Conservation (phyloP, 1,284 basidiomycete species). For the Inonotus hispidus region DNA sequence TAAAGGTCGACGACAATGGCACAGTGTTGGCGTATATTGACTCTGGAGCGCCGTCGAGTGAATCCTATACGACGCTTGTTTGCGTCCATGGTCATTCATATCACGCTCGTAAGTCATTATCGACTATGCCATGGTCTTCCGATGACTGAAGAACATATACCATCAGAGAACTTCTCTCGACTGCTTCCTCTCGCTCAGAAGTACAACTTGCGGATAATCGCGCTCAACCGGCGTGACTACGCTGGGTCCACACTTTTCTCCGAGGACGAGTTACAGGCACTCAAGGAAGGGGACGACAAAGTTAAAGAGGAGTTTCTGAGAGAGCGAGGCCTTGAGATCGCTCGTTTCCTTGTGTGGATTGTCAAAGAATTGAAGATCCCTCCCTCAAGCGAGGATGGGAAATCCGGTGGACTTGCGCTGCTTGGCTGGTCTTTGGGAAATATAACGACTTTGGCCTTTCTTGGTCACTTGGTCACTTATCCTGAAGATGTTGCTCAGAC, state of each 20-base stretch:
- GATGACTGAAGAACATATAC: not conserved
- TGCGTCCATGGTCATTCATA: slow-evolving; percentile 12
- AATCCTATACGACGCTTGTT: slow-evolving; percentile 11
- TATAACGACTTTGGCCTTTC: slow-evolving; percentile 13
- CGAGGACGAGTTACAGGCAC: slow-evolving; percentile 5
- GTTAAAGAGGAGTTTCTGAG: slow-evolving; percentile 7
- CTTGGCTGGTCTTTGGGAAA: slow-evolving; percentile 18
- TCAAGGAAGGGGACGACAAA: not conserved
- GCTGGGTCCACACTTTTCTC: slow-evolving; percentile 18
- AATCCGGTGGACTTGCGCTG: slow-evolving; percentile 11
- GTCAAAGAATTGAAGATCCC: slow-evolving; percentile 10
- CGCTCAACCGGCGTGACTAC: slow-evolving; percentile 20
- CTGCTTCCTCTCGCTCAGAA: slow-evolving; percentile 7
- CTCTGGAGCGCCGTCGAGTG: slow-evolving; percentile 1
- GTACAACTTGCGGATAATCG: slow-evolving; percentile 14
- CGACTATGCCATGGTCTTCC: not conserved
- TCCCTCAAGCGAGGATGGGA: not conserved
- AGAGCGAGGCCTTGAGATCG: slow-evolving; percentile 14
- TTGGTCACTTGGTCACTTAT: not conserved
- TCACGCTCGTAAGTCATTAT: slow-evolving; percentile 7
- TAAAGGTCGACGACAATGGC: not conserved
- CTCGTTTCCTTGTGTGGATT: slow-evolving; percentile 16
- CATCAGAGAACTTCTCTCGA: slow-evolving; percentile 11
- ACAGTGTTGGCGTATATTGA: slow-evolving; percentile 7
- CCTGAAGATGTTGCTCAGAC: not conserved